Base-by-base conservation (phyloP, 1,284 basidiomycete species). In the Ustilago loliicola region DNA sequence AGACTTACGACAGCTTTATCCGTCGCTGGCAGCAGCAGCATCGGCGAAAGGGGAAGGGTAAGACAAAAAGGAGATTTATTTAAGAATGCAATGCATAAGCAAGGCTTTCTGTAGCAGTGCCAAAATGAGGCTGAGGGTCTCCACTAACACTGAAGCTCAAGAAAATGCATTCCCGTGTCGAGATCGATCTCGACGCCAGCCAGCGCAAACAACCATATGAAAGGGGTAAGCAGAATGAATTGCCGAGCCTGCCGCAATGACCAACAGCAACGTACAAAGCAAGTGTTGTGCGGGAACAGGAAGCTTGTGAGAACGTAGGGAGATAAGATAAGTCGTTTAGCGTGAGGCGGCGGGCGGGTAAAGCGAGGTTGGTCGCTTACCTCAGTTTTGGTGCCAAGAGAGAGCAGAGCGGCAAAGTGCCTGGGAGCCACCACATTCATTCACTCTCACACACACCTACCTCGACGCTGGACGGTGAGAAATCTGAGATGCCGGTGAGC, bases 61-160 rank as follows among this genome's bases (percentile, higher is more conserved):
- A n/a, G n/a, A n/a, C n/a, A n/a, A n/a, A 27, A 50, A 9, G 42
- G 4, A 15, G 15, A 21, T 45, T 45, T 45, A 45, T 50, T 47
- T 50, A 50, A 50, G 47, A 50, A 50, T 50, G 23, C 11, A 27
- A 15, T n/a, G 47, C 47, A 50, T 50, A 50, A 50, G 47, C 47
- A 25, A 50, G 47, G 45, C 10, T 34, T 11, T 13, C 38, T 40
- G 17, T 8, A 48, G 10, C 45, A 23, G n/a, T 23, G 17, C 23
- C 8, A 25, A 48, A 7, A 48, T n/a, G n/a, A n/a, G 23, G 23
- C 3, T 48, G 45, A 50, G 27, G 23, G 47, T 25, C 42, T 45
- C 42, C 42, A 47, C 45, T 7, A 23, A 8, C 45, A 17, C 4
- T 47, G 3, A 23, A 21, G 13, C n/a, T 47, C n/a, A 8, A 6